A percentile compares a stretch with the other conserved stretches of the same genome.
Evolutionary conservation across 164 flowering plant genomes (phyloP).

Genomic region (Warburgia ugandensis): DNA sequence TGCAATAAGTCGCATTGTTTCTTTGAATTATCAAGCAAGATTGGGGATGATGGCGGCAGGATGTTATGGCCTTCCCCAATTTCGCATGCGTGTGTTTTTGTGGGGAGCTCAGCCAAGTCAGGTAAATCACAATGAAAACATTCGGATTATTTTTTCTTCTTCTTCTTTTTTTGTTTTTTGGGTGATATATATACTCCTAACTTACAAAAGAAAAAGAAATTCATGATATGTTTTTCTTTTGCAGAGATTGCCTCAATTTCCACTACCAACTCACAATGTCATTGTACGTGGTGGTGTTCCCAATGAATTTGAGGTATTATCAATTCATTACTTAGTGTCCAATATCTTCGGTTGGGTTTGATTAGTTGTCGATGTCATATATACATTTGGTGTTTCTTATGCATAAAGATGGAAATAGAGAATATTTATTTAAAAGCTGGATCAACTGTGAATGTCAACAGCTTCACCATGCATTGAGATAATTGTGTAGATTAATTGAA

Average conservation of each 20-base stretch:
- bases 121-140: too few species aligned
- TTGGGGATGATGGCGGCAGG: slow-evolving; percentile 91
- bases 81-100: slow-evolving; percentile 67
- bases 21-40: slow-evolving; percentile 62
- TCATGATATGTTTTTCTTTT: not conserved
- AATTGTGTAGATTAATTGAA: too few species aligned
- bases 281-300: slow-evolving; percentile 46
- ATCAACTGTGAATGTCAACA: too few species aligned
- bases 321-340: not conserved
- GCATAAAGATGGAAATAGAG: too few species aligned
- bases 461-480: too few species aligned
- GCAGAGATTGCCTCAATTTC: slow-evolving; percentile 69
- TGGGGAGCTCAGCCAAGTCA: slow-evolving; percentile 87
- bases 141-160: not conserved
- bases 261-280: slow-evolving; percentile 79
- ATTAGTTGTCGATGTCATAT: not conserved
- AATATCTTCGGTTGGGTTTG: not conserved
- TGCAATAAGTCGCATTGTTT: slow-evolving; percentile 57
- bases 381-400: too few species aligned
- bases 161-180: not conserved
- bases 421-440: too few species aligned
- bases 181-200: not conserved
- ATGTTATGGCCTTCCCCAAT: slow-evolving; percentile 78
- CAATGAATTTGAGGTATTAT: slow-evolving; percentile 55
- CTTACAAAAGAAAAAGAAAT: not conserved